Percentiles rank a stretch among this genome's conserved stretches.
These are phyloP conservation scores for Aspergillus pseudoterreus DNA, from an alignment of 2,329 filamentous ascomycete genomes.

Conservation along the genomic window DNA sequence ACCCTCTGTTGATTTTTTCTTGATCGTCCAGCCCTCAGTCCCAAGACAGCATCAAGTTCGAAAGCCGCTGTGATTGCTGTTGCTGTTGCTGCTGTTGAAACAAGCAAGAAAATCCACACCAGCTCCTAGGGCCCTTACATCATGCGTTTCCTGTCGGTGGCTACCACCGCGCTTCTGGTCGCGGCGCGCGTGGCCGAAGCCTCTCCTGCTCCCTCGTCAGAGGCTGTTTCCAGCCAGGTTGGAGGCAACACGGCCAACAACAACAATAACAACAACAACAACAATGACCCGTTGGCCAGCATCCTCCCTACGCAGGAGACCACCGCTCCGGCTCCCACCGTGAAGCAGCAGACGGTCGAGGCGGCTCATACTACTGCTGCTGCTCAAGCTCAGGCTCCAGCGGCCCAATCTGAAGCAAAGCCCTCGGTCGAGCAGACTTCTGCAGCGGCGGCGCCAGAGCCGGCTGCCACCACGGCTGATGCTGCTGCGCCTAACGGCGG, in stretches of 20 bases:
- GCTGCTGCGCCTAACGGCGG: neutral
- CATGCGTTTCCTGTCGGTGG: slow-evolving; percentile 1
- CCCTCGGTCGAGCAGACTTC: neutral
- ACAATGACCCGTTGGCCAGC: neutral
- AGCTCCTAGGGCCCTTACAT: neutral
- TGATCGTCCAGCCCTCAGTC: neutral
- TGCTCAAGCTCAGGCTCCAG: neutral
- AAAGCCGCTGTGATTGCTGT: neutral
- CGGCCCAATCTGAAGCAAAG: neutral
- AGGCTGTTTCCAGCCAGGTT: neutral
- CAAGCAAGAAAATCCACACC: neutral
- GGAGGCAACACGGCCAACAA: neutral
- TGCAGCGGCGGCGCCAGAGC: neutral
- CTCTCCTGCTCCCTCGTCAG: neutral
- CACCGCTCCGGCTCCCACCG: neutral
- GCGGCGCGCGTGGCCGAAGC: neutral
- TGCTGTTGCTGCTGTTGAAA: slow-evolving; percentile 2
- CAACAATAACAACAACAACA: neutral
- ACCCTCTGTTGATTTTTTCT: neutral
- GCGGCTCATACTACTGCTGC: neutral
- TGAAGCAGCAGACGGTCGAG: neutral
- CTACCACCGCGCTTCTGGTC: slow-evolving; percentile 1
- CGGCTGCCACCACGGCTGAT: neutral
- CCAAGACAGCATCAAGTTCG: neutral
- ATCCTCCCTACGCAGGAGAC: neutral